Conservation (phyloP, 2,329 filamentous ascomycete species). For the Annulohypoxylon truncatum region DNA sequence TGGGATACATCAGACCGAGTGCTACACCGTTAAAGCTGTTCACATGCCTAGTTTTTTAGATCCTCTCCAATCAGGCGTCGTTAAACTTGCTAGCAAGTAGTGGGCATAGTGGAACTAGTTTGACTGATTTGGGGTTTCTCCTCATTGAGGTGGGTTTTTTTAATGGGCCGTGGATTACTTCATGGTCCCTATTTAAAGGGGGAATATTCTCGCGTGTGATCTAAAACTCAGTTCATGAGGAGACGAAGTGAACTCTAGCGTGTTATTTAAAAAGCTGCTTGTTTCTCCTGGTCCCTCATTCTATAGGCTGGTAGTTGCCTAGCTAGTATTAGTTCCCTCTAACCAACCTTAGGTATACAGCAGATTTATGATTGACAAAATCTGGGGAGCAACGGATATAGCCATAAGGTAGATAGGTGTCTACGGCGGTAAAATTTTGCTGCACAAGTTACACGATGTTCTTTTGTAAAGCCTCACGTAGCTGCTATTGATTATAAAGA, state of each 20-base stretch:
- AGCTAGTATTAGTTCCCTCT: neutral
- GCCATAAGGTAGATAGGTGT: no score
- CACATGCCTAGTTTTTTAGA: constrained; percentile 12
- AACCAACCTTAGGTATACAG: neutral
- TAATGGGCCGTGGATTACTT: neutral
- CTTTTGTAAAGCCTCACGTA: neutral
- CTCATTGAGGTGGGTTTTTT: constrained; percentile 23
- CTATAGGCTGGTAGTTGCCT: no score
- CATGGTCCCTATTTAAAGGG: neutral
- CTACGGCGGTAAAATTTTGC: no score
- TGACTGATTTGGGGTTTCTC: constrained; percentile 11
- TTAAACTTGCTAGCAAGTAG: constrained; percentile 12
- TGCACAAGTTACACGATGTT: no score
- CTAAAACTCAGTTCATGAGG: neutral
- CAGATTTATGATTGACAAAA: neutral
- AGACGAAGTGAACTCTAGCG: neutral
- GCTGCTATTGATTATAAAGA: neutral
- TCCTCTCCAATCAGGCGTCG: constrained; percentile 34
- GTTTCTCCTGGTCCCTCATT: no score
- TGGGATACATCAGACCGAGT: constrained; percentile 38
- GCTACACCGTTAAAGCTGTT: constrained; percentile 5
- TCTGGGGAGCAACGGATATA: neutral
- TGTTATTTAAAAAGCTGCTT: neutral
- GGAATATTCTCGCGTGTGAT: neutral
- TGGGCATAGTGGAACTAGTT: neutral